Evolutionary conservation across 2,329 filamentous ascomycete genomes (phyloP).

Genomic region (Apiospora sp.): DNA sequence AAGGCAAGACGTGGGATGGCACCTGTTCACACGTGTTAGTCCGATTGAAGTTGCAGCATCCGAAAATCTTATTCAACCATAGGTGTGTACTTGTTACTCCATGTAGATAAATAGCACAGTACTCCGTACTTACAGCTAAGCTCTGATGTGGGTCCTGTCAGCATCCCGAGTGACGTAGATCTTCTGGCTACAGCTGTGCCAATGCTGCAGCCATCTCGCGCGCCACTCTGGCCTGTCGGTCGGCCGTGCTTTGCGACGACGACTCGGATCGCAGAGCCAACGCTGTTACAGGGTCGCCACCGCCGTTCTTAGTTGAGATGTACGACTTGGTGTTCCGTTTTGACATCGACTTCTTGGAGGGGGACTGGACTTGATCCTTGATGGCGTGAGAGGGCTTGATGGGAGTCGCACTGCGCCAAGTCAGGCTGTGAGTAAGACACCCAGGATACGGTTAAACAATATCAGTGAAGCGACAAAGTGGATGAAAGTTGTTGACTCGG

Average conservation of each 20-base stretch:
- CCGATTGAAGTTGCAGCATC: no score
- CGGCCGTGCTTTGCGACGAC: background rate
- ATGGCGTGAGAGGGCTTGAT: background rate
- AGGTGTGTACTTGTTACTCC: no score
- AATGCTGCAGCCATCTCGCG: background rate
- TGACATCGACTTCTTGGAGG: background rate
- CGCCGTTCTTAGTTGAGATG: constrained; percentile 7
- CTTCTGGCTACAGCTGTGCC: background rate
- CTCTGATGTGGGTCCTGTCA: no score
- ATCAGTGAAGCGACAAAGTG: no score
- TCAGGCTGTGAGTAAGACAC: background rate
- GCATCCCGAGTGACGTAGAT: no score
- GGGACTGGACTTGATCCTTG: background rate
- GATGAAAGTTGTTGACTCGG: no score
- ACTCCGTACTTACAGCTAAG: no score
- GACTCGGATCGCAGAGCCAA: background rate
- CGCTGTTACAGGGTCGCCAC: constrained; percentile 14
- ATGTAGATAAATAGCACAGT: no score
- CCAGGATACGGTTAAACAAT: no score
- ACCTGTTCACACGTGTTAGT: no score
- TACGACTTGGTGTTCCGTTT: background rate
- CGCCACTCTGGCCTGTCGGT: background rate
- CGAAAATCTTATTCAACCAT: no score
- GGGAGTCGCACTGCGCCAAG: background rate
- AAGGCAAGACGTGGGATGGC: no score